Evolutionary conservation across 805 yeast genomes (phyloP), one percentile per base, ranked within the genome.

Genomic region (Sporopachydermia quercuum): DNA sequence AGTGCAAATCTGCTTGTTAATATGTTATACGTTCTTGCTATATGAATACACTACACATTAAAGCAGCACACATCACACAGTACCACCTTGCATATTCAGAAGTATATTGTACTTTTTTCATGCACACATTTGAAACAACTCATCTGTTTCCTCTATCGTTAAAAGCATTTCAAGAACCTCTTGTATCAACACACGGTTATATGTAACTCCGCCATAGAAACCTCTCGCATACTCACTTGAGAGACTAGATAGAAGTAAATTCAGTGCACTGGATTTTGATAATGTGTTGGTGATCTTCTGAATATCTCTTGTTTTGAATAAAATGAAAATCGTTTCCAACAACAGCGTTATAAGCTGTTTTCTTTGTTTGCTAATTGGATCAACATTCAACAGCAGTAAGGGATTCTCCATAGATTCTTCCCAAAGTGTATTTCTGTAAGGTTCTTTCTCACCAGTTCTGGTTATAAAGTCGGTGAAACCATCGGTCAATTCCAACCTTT

Each of bases 141-240:
- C 71, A 55, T 85, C 94, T 1, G 85, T 84, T 48, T 82, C 93
- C 46, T 80, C 86, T 49, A 77, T 76, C 3, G 84, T 78, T 6
- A 76, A 70, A 43, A 76, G 74, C 18, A 68, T 65, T 43, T 77
- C 84, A 40, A 85, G 60, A 15, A 84, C 70, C 41, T 72, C 76
- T 49, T 76, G 78, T 4, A 74, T 69, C 43, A 74, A 66, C 49
- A 76, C 83, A 11, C 75, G 51, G 1, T 83, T 83, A 49, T 76
- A 75, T 15, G 38, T 39, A 3, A 34, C 45, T 5, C 19, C 15
- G 4, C 34, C 40, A 8, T 47, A 43, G 15, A 36, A 37, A 16
- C 37, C 44, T 3, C 36, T 18, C 15, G 40, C 42, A 13, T 40
- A 46, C 15, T 51, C 47, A 39, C 49, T 46, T 5, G 53, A 55